These are phyloP conservation scores for Gaeumannomyces sp. DNA, from an alignment of 2,329 filamentous ascomycete species.

Conservation along the genomic window DNA sequence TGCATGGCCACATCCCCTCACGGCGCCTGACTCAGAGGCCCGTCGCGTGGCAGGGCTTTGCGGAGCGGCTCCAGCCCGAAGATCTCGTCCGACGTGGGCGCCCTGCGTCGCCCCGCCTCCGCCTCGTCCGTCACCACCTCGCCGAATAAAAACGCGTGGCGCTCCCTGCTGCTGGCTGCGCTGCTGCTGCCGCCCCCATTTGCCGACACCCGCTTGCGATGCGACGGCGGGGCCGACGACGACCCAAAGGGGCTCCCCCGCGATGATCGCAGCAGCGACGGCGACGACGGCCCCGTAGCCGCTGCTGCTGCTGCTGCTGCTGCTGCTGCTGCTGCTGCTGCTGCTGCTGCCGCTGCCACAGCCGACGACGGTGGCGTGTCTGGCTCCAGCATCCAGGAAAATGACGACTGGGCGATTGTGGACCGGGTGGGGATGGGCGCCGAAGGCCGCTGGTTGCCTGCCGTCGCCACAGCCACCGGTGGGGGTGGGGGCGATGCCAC, in stretches of 20 bases:
- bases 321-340: neutral
- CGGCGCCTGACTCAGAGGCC: neutral
- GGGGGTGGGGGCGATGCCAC: constrained; percentile 7
- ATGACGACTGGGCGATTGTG: constrained; percentile 65
- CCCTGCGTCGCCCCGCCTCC: constrained; percentile 26
- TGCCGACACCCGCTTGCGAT: constrained; percentile 15
- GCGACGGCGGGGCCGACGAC: constrained; percentile 19
- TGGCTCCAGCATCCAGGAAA: constrained; percentile 71
- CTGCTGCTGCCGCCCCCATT: neutral
- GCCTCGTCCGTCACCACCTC: constrained; percentile 33
- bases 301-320: neutral
- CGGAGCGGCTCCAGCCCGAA: constrained; percentile 49
- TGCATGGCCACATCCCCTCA: neutral
- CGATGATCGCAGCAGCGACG: neutral
- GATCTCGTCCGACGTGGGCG: constrained; percentile 39
- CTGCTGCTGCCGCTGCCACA: neutral
- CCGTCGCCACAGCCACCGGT: constrained; percentile 4
- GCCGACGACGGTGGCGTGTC: constrained; percentile 25
- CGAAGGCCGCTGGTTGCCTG: constrained; percentile 19
- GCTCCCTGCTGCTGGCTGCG: constrained; percentile 36
- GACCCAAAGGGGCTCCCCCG: constrained; percentile 18
- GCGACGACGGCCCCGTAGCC: neutral
- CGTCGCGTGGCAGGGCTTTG: constrained; percentile 16
- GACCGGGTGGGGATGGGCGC: constrained; percentile 54
- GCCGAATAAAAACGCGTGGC: constrained; percentile 55